phyloP scores from a whole-genome alignment of 2,329 filamentous ascomycete genomes.

The Cladosporium sp. region DNA sequence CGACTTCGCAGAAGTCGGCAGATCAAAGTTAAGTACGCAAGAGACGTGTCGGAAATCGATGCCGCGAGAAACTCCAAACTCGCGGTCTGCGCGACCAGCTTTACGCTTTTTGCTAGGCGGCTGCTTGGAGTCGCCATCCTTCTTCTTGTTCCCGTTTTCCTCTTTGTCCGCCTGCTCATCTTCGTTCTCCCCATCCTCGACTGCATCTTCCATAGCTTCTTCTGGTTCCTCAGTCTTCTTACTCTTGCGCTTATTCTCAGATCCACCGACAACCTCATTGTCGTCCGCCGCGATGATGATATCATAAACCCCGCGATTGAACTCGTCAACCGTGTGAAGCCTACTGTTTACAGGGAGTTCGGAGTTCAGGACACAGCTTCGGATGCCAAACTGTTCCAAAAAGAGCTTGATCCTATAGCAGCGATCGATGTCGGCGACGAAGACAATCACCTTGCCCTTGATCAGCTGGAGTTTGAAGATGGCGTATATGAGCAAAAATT shows the following conservation, averaged over 20 bases:
- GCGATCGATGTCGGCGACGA: slow-evolving; percentile 78
- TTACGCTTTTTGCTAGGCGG: slow-evolving; percentile 34
- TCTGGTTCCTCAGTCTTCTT: slow-evolving; percentile 17
- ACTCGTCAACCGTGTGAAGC: slow-evolving; percentile 92
- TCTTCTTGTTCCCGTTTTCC: slow-evolving; percentile 31
- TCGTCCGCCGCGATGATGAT: slow-evolving; percentile 97
- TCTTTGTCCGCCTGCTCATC: slow-evolving; percentile 21
- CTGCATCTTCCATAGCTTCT: slow-evolving; percentile 24
- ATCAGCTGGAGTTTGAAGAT: slow-evolving; percentile 93
- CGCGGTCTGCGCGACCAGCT: slow-evolving; percentile 66
- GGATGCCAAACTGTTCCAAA: slow-evolving; percentile 92
- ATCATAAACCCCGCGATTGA: slow-evolving; percentile 94
- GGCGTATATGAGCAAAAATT: slow-evolving; percentile 86
- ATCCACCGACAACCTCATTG: slow-evolving; percentile 70
- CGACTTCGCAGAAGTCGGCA: slow-evolving; percentile 78
- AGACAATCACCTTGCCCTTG: slow-evolving; percentile 83
- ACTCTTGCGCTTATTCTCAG: slow-evolving; percentile 37
- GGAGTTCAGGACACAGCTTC: slow-evolving; percentile 87
- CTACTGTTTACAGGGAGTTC: slow-evolving; percentile 89
- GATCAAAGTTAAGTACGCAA: slow-evolving; percentile 93
- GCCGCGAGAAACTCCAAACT: slow-evolving; percentile 91
- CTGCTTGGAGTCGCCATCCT: slow-evolving; percentile 29
- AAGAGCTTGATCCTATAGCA: slow-evolving; percentile 93
- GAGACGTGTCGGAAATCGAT: slow-evolving; percentile 96
- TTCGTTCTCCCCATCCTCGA: slow-evolving; percentile 27